These are phyloP conservation scores for Phytophthora citrophthora DNA, from an alignment of 352 stramenopile species.

Conservation along the genomic window DNA sequence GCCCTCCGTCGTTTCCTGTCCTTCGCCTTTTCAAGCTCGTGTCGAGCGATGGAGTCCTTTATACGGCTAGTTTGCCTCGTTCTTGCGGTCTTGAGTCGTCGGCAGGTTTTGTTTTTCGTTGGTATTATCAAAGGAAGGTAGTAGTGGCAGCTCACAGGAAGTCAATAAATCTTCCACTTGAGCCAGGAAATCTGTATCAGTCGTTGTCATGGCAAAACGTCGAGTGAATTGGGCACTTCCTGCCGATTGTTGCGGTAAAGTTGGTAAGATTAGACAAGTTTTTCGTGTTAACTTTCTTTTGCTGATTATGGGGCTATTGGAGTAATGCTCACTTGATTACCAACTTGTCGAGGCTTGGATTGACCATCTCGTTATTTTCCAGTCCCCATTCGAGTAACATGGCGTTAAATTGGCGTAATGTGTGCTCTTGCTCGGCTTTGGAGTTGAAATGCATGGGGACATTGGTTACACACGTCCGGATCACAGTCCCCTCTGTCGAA, in stretches of 20 bases:
- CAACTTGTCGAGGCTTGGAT: background rate
- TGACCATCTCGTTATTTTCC: background rate
- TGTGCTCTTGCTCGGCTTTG: too few species aligned
- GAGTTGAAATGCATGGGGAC: background rate
- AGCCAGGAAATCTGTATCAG: conserved; percentile 14
- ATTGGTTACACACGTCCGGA: background rate
- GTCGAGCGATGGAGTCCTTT: background rate
- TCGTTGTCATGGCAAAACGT: conserved; percentile 6
- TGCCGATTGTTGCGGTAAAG: background rate
- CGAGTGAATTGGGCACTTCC: background rate
- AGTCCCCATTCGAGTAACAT: too few species aligned
- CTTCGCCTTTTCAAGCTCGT: conserved; percentile 8
- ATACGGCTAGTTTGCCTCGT: background rate
- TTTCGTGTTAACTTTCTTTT: too few species aligned
- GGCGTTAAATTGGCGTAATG: too few species aligned
- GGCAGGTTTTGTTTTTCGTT: background rate
- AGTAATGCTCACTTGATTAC: background rate
- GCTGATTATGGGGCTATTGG: too few species aligned
- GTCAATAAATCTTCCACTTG: conserved; percentile 19
- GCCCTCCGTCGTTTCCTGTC: conserved; percentile 4
- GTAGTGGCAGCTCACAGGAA: background rate
- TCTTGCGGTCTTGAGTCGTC: background rate
- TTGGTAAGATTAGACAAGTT: too few species aligned
- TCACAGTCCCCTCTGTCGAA: background rate
- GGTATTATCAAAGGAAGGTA: background rate